Percentiles rank a stretch among this genome's conserved stretches.
phyloP scores from a whole-genome alignment of 176 grass and related monocot genomes.

The Stipa capillata region DNA sequence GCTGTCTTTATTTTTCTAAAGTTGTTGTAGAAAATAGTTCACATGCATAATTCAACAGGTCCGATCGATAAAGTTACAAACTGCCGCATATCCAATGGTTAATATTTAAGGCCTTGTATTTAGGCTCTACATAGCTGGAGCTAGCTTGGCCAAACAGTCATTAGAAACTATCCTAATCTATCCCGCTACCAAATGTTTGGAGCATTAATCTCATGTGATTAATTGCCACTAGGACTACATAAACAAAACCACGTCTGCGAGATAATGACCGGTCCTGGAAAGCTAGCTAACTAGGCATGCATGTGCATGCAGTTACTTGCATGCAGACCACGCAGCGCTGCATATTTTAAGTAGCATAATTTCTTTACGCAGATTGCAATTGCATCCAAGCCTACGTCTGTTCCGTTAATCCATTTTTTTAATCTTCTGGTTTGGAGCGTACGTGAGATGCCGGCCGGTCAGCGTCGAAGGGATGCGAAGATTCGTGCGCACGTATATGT shows the following conservation, averaged over 20 bases:
- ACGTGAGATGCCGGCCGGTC: neutral
- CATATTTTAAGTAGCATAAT: neutral
- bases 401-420: neutral
- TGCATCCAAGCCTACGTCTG: neutral
- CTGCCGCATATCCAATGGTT: neutral
- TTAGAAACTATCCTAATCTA: neutral
- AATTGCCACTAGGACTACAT: neutral
- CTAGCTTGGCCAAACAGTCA: neutral
- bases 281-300: neutral
- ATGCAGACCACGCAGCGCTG: neutral
- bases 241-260: neutral
- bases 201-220: neutral
- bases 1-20: neutral
- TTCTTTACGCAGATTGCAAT: neutral
- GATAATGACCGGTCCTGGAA: constrained; percentile 7
- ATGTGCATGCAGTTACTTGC: neutral
- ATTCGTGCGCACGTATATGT: neutral
- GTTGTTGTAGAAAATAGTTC: neutral
- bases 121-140: neutral
- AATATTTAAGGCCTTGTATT: neutral
- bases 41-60: neutral
- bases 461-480: constrained; percentile 4
- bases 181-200: neutral
- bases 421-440: neutral
- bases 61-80: neutral